A percentile compares a stretch with the other conserved stretches of the same genome.
phyloP scores from a whole-genome alignment of 345 rosid genomes.

The Alliaria petiolata region DNA sequence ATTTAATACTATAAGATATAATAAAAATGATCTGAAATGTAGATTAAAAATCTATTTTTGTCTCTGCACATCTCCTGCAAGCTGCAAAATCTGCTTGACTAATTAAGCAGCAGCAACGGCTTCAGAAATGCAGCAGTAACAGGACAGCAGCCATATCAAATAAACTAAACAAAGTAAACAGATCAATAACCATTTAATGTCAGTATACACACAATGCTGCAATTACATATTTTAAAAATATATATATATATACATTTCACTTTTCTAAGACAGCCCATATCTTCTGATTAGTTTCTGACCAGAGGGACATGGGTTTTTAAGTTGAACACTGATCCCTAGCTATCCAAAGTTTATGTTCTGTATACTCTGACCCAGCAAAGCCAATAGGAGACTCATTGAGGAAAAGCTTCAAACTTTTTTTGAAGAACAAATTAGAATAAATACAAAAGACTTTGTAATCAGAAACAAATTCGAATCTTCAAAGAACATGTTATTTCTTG shows the following conservation, averaged over 20 bases:
- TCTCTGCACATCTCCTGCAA: slow-evolving; percentile 30
- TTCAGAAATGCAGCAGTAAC: slow-evolving; percentile 26
- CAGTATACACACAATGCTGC: slow-evolving; percentile 4
- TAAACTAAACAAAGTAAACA: slow-evolving; percentile 20
- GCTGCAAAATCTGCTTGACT: slow-evolving; percentile 31
- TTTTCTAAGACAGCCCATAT: slow-evolving; percentile 27
- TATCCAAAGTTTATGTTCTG: slow-evolving; percentile 19
- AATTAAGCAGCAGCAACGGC: slow-evolving; percentile 26
- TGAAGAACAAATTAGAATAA: not conserved
- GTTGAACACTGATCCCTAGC: slow-evolving; percentile 29
- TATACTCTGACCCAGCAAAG: slow-evolving; percentile 3
- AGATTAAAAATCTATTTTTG: not conserved
- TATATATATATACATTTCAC: slow-evolving; percentile 5
- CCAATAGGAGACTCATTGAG: slow-evolving; percentile 5
- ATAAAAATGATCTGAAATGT: not conserved
- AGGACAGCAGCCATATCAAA: slow-evolving; percentile 30
- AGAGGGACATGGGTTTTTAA: slow-evolving; percentile 16
- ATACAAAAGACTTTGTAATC: not conserved
- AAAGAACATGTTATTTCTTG: slow-evolving; percentile 6
- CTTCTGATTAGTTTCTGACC: slow-evolving; percentile 28
- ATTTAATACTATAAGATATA: not conserved
- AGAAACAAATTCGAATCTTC: slow-evolving; percentile 5
- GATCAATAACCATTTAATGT: slow-evolving; percentile 9
- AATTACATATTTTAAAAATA: not conserved
- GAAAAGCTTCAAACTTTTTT: not conserved